A percentile compares a stretch with the other conserved stretches of the same genome.
Evolutionary conservation across 148 eudicot genomes (phyloP).

Genomic region (Nepenthes gracilis): DNA sequence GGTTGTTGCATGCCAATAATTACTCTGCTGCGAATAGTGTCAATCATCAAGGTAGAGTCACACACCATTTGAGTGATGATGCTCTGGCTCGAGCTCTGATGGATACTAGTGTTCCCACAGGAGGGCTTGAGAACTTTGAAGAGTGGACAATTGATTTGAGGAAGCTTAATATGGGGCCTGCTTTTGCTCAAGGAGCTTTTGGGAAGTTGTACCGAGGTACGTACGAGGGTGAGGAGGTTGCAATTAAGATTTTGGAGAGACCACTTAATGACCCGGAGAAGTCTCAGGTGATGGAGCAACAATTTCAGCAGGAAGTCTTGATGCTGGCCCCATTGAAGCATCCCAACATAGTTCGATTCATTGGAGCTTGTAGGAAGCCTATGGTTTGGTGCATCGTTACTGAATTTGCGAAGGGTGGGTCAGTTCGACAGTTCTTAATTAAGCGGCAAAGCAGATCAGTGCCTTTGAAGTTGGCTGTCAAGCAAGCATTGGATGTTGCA

Average conservation of each 20-base stretch:
- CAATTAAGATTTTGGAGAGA: slow-evolving; percentile 93
- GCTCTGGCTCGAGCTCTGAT: slow-evolving; percentile 87
- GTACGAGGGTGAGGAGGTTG: slow-evolving; percentile 90
- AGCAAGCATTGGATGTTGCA: slow-evolving; percentile 98
- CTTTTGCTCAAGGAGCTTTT: slow-evolving; percentile 97
- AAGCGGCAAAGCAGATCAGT: slow-evolving; percentile 79
- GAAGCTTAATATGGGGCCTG: slow-evolving; percentile 81
- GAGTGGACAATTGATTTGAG: slow-evolving; percentile 95
- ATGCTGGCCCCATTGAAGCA: slow-evolving; percentile 91
- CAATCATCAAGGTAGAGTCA: slow-evolving; percentile 60
- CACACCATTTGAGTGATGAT: slow-evolving; percentile 81
- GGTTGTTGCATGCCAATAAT: slow-evolving; percentile 58
- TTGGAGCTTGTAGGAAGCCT: slow-evolving; percentile 92
- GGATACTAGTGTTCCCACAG: slow-evolving; percentile 62
- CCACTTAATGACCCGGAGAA: slow-evolving; percentile 82
- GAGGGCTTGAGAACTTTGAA: slow-evolving; percentile 75
- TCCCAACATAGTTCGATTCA: slow-evolving; percentile 87
- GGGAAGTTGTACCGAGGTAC: slow-evolving; percentile 94
- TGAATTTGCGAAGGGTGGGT: slow-evolving; percentile 97
- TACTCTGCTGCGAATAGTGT: slow-evolving; percentile 64
- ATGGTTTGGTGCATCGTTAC: slow-evolving; percentile 99
- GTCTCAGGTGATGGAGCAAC: slow-evolving; percentile 93
- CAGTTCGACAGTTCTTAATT: slow-evolving; percentile 80
- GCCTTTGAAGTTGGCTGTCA: slow-evolving; percentile 86
- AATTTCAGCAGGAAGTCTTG: slow-evolving; percentile 97